A percentile compares a stretch with the other conserved stretches of the same genome.
Evolutionary conservation across 345 rosid species (phyloP).

Genomic region (Citrus glauca): DNA sequence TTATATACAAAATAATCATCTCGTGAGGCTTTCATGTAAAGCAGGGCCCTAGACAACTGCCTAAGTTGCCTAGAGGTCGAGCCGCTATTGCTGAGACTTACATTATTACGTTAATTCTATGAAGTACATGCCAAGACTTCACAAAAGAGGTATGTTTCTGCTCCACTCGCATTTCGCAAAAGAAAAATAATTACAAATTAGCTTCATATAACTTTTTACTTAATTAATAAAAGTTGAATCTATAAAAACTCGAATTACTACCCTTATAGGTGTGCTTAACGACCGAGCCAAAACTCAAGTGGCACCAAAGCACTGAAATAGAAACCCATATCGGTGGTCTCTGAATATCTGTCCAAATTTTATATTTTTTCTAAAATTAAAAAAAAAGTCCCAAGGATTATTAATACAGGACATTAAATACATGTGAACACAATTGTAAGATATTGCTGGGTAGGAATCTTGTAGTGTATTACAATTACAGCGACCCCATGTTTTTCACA

Average conservation of each 20-base stretch:
- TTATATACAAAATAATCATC: too few relatives aligned
- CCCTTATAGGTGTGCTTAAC: too few relatives aligned
- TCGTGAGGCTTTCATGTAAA: too few relatives aligned
- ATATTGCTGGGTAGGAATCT: not conserved
- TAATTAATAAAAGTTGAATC: fast-evolving
- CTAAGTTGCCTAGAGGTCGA: too few relatives aligned
- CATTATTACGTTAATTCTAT: too few relatives aligned
- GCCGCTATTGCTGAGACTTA: too few relatives aligned
- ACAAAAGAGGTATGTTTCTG: too few relatives aligned
- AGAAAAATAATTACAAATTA: too few relatives aligned
- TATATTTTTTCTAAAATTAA: too few relatives aligned
- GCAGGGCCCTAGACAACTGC: fast-evolving
- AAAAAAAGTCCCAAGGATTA: not conserved
- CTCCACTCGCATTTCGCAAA: fast-evolving
- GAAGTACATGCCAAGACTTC: fast-evolving
- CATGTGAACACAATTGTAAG: not conserved
- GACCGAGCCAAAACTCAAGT: too few relatives aligned
- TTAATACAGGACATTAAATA: not conserved
- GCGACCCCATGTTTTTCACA: not conserved
- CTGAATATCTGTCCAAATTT: not conserved
- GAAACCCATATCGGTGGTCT: not conserved
- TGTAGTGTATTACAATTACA: not conserved
- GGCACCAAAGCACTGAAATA: not conserved
- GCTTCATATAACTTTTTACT: too few relatives aligned
- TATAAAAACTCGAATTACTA: too few relatives aligned